Conservation (phyloP, 1,139 yeast genomes). For the Protomyces macrosporus region DNA sequence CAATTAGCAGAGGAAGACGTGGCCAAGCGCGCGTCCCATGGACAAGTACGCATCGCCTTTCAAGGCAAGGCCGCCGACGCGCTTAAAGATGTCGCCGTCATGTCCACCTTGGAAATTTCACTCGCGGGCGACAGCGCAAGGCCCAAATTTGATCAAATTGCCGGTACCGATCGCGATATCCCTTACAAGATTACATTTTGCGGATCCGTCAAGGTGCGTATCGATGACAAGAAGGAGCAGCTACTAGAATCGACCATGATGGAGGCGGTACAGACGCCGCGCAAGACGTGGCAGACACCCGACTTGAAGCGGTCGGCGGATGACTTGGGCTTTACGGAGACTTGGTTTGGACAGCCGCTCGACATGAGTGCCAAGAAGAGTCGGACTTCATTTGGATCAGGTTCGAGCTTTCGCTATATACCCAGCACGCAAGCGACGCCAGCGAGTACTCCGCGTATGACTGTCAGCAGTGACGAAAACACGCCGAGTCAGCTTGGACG, state of each 20-base stretch:
- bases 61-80: conserved; percentile 26
- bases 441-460: neutral
- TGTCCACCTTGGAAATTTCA: neutral
- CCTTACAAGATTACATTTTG: conserved; percentile 4
- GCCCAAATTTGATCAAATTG: neutral
- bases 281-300: conserved; percentile 20
- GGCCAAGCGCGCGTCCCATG: conserved; percentile 24
- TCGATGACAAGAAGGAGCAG: neutral
- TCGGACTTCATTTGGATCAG: conserved; percentile 8
- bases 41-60: conserved; percentile 30
- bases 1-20: conserved; percentile 29
- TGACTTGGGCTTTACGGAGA: conserved; percentile 8
- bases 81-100: conserved; percentile 17
- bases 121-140: neutral
- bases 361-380: neutral
- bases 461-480: neutral
- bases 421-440: neutral
- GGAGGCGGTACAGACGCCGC: neutral
- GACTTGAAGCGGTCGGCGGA: conserved; percentile 13
- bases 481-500: neutral
- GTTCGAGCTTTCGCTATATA: neutral
- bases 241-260: conserved; percentile 5
- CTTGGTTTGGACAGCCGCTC: conserved; percentile 11
- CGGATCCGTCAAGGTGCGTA: neutral
- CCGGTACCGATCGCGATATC: conserved; percentile 1